Evolutionary conservation across 73 alveolate species (phyloP).

Genomic region (Tetrahymena thermophila): DNA sequence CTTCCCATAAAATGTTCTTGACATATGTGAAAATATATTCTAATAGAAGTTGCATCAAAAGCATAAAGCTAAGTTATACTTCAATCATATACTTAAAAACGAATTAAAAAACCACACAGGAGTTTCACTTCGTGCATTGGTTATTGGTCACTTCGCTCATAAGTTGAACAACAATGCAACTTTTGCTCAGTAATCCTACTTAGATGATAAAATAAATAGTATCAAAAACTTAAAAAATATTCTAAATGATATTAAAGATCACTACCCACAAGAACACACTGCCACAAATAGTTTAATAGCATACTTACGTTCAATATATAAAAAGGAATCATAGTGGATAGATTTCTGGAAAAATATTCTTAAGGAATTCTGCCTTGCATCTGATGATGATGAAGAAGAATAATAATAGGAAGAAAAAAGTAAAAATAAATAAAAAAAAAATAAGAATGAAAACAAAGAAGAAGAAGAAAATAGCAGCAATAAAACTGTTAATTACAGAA

Average conservation of each 20-base stretch:
- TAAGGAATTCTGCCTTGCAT: background rate
- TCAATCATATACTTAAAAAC: background rate
- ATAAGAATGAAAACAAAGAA: background rate
- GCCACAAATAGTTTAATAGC: background rate
- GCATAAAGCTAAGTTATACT: background rate
- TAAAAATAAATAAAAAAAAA: background rate
- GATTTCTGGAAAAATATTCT: background rate
- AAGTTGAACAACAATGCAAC: background rate
- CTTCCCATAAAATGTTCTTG: background rate
- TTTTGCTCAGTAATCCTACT: constrained; percentile 2
- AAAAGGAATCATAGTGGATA: background rate
- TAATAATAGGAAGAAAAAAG: background rate
- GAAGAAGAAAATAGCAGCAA: background rate
- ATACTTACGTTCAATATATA: background rate
- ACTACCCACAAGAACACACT: background rate
- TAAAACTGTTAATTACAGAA: background rate
- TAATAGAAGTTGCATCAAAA: background rate
- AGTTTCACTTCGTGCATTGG: background rate
- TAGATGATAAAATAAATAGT: background rate
- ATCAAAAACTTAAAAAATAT: background rate
- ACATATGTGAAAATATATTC: background rate
- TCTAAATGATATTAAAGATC: background rate
- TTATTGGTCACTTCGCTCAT: background rate
- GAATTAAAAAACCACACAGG: background rate
- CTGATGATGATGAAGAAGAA: background rate